Evolutionary conservation across 495 filamentous ascomycete species (phyloP).

Genomic region (Terfezia claveryi): DNA sequence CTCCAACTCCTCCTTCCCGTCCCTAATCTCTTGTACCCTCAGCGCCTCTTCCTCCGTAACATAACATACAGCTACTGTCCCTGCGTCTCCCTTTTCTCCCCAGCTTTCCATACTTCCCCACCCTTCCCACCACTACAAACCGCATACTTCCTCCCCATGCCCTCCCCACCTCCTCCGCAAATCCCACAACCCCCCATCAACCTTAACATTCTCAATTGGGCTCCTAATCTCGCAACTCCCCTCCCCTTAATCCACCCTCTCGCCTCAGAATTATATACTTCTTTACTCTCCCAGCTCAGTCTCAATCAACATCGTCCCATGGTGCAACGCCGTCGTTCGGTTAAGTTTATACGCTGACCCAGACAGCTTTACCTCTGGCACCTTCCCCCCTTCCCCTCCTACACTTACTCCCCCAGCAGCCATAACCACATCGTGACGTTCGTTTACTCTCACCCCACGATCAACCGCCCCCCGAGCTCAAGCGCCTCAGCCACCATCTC

Average conservation of each 20-base stretch:
- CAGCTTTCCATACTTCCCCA: constrained; percentile 1
- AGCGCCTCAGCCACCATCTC: constrained; percentile 75
- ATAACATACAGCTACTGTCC: constrained; percentile 10
- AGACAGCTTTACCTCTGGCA: constrained; percentile 48
- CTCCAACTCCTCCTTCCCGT: constrained; percentile 40
- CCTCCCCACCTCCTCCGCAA: constrained; percentile 28
- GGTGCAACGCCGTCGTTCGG: constrained; percentile 54
- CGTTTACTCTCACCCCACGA: constrained; percentile 39
- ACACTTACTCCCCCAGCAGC: constrained; percentile 21
- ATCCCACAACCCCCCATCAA: constrained; percentile 22
- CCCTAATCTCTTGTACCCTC: constrained; percentile 23
- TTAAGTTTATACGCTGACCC: constrained; percentile 89
- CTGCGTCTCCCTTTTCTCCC: not conserved
- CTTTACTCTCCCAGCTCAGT: constrained; percentile 43
- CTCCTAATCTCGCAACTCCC: constrained; percentile 89
- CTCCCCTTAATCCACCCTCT: constrained; percentile 51
- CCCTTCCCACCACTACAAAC: constrained; percentile 4
- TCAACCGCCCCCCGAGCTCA: constrained; percentile 24
- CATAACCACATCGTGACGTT: constrained; percentile 81
- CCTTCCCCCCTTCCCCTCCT: constrained; percentile 7
- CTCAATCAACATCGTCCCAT: constrained; percentile 67
- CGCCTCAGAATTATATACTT: constrained; percentile 43
- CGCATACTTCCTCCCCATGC: constrained; percentile 37
- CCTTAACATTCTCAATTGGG: constrained; percentile 50
- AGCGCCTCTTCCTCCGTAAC: constrained; percentile 11